These are phyloP conservation scores for Stemphylium vesicarium DNA, from an alignment of 2,329 filamentous ascomycete species.

Conservation along the genomic window DNA sequence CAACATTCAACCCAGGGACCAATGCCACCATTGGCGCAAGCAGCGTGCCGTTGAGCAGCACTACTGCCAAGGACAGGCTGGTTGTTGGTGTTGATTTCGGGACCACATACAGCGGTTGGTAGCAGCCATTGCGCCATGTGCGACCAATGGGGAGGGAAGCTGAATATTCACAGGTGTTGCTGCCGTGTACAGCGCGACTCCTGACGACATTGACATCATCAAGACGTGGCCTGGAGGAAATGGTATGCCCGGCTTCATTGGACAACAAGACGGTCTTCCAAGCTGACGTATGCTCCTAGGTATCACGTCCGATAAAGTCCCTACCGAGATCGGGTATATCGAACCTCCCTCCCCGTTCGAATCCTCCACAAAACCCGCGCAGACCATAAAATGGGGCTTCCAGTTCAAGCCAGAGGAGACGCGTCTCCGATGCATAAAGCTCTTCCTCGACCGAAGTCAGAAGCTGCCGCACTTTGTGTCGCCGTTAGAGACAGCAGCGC, in stretches of 20 bases:
- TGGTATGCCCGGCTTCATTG: conserved; percentile 50
- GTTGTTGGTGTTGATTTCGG: conserved; percentile 84
- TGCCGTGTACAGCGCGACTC: conserved; percentile 75
- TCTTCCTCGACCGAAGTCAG: conserved; percentile 81
- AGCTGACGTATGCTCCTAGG: conserved; percentile 30
- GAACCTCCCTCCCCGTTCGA: conserved; percentile 28
- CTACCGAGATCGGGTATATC: conserved; percentile 72
- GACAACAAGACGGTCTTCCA: not conserved
- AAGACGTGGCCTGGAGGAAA: conserved; percentile 83
- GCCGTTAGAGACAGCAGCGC: conserved; percentile 76
- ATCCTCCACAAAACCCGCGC: conserved; percentile 23
- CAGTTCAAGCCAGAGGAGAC: conserved; percentile 80
- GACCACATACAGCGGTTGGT: conserved; percentile 76
- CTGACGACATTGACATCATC: conserved; percentile 82
- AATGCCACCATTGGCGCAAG: conserved; percentile 29
- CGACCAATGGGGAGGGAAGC: not conserved
- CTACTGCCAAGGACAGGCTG: conserved; percentile 62
- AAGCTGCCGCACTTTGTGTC: conserved; percentile 82
- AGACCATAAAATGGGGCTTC: conserved; percentile 74
- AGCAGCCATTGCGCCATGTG: not conserved
- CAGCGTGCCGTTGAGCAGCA: conserved; percentile 17
- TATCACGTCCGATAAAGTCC: conserved; percentile 87
- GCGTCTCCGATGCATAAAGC: conserved; percentile 80
- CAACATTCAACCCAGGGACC: conserved; percentile 37
- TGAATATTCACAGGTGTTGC: conserved; percentile 62